Percentiles rank a stretch among this genome's conserved stretches.
phyloP scores from a whole-genome alignment of 2,329 filamentous ascomycete species.

The Penicillium olsonii region DNA sequence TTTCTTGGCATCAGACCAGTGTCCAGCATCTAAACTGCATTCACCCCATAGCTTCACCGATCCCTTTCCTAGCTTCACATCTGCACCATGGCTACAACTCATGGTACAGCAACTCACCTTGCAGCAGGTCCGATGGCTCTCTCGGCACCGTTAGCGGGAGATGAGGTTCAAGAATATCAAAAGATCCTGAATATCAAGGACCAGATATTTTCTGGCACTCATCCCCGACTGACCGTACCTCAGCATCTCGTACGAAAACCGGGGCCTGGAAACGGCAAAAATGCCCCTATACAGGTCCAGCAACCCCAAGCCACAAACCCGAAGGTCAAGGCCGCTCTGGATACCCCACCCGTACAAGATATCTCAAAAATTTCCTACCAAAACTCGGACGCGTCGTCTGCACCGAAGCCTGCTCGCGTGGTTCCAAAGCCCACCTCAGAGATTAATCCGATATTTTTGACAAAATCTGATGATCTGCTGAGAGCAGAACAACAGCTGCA shows the following conservation, averaged over 20 bases:
- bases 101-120: slow-evolving; percentile 33
- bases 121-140: slow-evolving; percentile 32
- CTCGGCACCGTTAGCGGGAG: slow-evolving; percentile 41
- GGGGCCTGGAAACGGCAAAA: slow-evolving; percentile 33
- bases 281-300: slow-evolving; percentile 33
- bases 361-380: slow-evolving; percentile 21
- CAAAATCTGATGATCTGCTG: slow-evolving; percentile 82
- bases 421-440: slow-evolving; percentile 59
- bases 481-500: slow-evolving; percentile 79
- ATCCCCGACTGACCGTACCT: slow-evolving; percentile 60
- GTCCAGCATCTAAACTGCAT: slow-evolving; percentile 10
- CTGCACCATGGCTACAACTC: slow-evolving; percentile 33
- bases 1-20: neutral
- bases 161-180: slow-evolving; percentile 70
- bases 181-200: slow-evolving; percentile 81
- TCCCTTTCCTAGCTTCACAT: slow-evolving; percentile 13
- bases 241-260: slow-evolving; percentile 52
- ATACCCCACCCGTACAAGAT: slow-evolving; percentile 6
- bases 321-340: slow-evolving; percentile 8
- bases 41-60: slow-evolving; percentile 7
- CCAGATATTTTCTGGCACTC: slow-evolving; percentile 73
- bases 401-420: slow-evolving; percentile 39
- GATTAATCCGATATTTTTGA: slow-evolving; percentile 79
- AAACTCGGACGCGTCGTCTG: slow-evolving; percentile 22
- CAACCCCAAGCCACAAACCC: slow-evolving; percentile 22